phyloP scores from a whole-genome alignment of 2,329 filamentous ascomycete species.

The Pseudogymnoascus sp. region DNA sequence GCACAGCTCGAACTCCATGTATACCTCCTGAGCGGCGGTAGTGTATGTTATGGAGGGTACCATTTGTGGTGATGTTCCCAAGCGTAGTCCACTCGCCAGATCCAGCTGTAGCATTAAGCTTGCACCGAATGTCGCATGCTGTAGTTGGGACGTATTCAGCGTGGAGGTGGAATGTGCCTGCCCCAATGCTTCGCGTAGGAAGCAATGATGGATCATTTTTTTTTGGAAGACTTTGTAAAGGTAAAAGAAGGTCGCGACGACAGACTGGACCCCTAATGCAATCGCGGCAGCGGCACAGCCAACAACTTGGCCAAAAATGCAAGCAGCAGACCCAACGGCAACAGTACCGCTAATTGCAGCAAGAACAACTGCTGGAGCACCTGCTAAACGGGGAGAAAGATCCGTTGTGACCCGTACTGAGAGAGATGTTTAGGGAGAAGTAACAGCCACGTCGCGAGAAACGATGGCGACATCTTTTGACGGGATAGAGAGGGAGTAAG shows the following conservation, averaged over 20 bases:
- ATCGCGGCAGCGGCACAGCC: not conserved
- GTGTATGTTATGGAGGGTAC: not conserved
- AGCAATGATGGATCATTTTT: not conserved
- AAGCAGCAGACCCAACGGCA: not conserved
- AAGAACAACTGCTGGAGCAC: not conserved
- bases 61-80: not conserved
- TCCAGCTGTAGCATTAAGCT: not conserved
- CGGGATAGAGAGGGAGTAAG: not conserved
- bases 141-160: not conserved
- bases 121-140: not conserved
- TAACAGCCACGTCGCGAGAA: not conserved
- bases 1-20: not conserved
- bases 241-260: not conserved
- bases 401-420: not conserved
- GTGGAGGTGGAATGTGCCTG: not conserved
- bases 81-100: not conserved
- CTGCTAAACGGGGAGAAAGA: not conserved
- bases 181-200: not conserved
- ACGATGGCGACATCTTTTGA: not conserved
- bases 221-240: not conserved
- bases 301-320: not conserved
- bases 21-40: not conserved
- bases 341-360: not conserved
- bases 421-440: not conserved
- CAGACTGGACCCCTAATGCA: not conserved